Conservation (phyloP, 495 filamentous ascomycete genomes). For the Xylaria scruposa region DNA sequence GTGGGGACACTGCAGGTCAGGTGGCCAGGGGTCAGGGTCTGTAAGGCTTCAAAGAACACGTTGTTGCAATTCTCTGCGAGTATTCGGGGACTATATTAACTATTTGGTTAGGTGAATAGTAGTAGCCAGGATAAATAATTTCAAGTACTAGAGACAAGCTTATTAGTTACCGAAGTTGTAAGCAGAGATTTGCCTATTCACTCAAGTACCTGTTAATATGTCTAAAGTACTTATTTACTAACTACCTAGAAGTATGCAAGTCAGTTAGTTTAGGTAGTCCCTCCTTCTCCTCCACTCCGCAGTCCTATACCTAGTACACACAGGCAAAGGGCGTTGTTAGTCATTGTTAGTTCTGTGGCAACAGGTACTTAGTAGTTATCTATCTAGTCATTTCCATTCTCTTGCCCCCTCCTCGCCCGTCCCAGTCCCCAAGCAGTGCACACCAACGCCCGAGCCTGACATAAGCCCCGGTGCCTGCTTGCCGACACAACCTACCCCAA, state of each 20-base stretch:
- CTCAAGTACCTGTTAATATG: not conserved
- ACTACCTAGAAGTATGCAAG: too few relatives aligned
- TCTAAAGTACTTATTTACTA: not conserved
- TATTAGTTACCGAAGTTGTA: not conserved
- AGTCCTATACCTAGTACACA: not conserved
- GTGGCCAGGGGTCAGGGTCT: slow-evolving; percentile 11
- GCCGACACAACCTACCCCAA: not conserved
- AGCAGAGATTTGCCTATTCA: not conserved
- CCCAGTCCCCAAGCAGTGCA: not conserved
- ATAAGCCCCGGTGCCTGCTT: slow-evolving; percentile 7
- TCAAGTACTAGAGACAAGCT: not conserved
- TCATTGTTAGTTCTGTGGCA: slow-evolving; percentile 3
- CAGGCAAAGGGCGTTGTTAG: not conserved
- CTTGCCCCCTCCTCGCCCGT: not conserved
- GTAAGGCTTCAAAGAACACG: slow-evolving; percentile 39
- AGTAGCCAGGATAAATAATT: not conserved
- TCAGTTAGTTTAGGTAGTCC: too few relatives aligned
- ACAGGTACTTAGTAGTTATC: not conserved
- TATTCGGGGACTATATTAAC: not conserved
- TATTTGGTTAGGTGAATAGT: not conserved
- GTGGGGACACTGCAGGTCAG: slow-evolving; percentile 21
- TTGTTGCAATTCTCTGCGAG: slow-evolving; percentile 29
- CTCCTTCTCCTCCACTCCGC: slow-evolving; percentile 12
- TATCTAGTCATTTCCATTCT: not conserved
- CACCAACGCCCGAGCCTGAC: not conserved